Conservation (phyloP, 169 alveolate species). For the Cryptosporidium sp. region DNA sequence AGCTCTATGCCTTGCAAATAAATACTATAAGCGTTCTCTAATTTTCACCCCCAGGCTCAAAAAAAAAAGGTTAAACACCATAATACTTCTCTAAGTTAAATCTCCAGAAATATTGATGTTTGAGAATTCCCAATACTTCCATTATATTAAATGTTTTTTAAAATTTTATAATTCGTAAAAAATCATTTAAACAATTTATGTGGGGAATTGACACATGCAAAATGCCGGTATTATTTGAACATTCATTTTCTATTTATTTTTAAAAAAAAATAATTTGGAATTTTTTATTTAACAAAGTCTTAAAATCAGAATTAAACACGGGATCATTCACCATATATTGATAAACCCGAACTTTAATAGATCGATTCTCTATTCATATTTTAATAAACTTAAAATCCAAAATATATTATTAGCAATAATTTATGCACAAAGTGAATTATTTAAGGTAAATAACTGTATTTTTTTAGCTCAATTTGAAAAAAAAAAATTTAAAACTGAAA, state of each 20-base stretch:
- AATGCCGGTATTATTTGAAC: neutral
- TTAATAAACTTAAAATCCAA: neutral
- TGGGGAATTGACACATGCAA: constrained; percentile 6
- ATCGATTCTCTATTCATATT: too few relatives aligned
- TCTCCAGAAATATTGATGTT: neutral
- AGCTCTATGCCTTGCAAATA: neutral
- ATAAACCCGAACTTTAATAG: neutral
- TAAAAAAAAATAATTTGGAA: neutral
- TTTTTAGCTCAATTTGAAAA: neutral
- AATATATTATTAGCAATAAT: neutral
- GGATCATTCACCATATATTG: neutral
- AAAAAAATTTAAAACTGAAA: constrained; percentile 38
- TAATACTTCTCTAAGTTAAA: neutral
- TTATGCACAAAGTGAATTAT: neutral
- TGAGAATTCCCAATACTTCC: neutral
- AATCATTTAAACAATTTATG: neutral
- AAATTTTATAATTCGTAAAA: neutral
- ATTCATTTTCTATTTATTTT: neutral
- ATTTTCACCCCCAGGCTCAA: neutral
- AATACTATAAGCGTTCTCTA: neutral
- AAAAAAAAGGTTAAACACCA: neutral
- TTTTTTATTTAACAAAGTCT: neutral
- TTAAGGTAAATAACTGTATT: too few relatives aligned
- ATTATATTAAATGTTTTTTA: neutral
- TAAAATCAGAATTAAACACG: neutral